Evolutionary conservation across 2,329 filamentous ascomycete species (phyloP), one percentile per base, ranked within the genome.

Genomic region (Colletotrichum caudatum): DNA sequence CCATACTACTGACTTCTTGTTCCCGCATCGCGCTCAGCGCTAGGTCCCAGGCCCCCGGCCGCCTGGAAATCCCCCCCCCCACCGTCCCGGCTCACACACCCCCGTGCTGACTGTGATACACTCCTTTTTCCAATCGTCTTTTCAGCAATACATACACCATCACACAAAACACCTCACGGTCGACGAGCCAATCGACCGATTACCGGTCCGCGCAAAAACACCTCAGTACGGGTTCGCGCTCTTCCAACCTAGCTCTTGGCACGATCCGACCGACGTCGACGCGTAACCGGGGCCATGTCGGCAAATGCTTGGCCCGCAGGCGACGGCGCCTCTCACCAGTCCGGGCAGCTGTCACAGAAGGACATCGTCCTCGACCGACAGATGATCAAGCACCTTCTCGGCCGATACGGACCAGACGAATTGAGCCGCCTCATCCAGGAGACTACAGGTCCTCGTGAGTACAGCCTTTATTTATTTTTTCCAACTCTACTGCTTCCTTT

Each of bases 341-440:
- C 68, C 3, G 12, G 44, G 23, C 59, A 71, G 41, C 58, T 69
- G 59, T 69, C 69, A 53, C 75, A 75, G 63, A 73, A 67, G n/a
- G 67, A 74, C 9, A 46, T 60, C 23, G 71, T 66, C 20, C 76
- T 81, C 48, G 80, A 81, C 68, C 78, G 78, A 14, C 80, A 81
- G 64, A 75, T 81, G 61, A 78, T 81, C 44, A 78, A 80, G 41
- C 79, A 81, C 74, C 77, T 81, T 11, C 76, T 81, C 75, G 75
- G 72, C 64, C 77, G 77, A 57, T 81, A 81, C 67, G 77, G 78
- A 41, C 77, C 75, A 35, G 78, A 81, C n/a, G 78, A 78, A 51
- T 71, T 81, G 33, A 75, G 75, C 46, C 77, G 78, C 53, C 75
- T 81, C 51, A 78, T 81, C 57, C 77, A 80, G 65, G 79, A 81